Conservation (phyloP, 306 rosid genomes). For the Acacia acuminata region DNA sequence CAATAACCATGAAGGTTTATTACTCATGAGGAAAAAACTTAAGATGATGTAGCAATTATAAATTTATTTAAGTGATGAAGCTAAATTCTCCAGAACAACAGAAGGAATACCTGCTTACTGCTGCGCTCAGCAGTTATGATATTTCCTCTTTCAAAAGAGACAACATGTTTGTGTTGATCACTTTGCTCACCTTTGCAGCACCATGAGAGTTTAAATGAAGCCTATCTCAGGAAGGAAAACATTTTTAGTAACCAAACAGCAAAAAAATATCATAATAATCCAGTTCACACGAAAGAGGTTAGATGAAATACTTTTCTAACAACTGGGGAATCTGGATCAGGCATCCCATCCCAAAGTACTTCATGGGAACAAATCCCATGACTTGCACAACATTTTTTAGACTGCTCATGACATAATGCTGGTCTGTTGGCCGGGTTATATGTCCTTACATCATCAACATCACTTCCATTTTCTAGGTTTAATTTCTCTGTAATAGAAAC, state of each 20-base stretch:
- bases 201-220: slow-evolving; percentile 93
- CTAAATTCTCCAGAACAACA: slow-evolving; percentile 31
- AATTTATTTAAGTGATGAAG: slow-evolving; percentile 28
- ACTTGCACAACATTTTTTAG: slow-evolving; percentile 62
- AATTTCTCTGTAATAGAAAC: slow-evolving; percentile 52
- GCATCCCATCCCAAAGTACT: slow-evolving; percentile 72
- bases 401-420: slow-evolving; percentile 17
- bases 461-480: slow-evolving; percentile 36
- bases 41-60: slow-evolving; percentile 1
- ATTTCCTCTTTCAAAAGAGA: slow-evolving; percentile 94
- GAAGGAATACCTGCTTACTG: slow-evolving; percentile 81
- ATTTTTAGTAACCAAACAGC: background rate
- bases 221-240: slow-evolving; percentile 49
- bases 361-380: slow-evolving; percentile 94
- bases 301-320: slow-evolving; percentile 58
- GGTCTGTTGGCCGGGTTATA: slow-evolving; percentile 39
- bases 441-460: slow-evolving; percentile 38
- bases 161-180: slow-evolving; percentile 87
- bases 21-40: background rate
- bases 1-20: slow-evolving; percentile 5
- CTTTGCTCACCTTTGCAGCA: slow-evolving; percentile 80
- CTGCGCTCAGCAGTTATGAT: slow-evolving; percentile 97
- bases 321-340: slow-evolving; percentile 55
- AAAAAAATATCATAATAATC: background rate
- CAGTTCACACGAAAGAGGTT: slow-evolving; percentile 12